Evolutionary conservation across 345 rosid genomes (phyloP), one percentile per base, ranked within the genome.

Genomic region (Aquilaria yunnanensis): DNA sequence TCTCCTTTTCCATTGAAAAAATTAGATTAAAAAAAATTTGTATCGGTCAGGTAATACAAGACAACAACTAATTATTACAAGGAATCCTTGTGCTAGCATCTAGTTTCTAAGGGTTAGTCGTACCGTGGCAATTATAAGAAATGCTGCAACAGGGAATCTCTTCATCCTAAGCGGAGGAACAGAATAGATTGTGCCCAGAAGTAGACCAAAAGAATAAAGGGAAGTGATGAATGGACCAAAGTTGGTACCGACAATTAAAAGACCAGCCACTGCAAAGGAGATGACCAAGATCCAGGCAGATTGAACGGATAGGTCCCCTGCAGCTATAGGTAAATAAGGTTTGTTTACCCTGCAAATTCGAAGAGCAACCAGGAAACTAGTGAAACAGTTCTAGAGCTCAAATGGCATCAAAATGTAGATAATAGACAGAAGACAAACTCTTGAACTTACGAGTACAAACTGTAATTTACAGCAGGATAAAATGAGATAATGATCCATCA

Each of bases 151-250:
- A 9, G 96, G 86, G 76, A 73, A 93, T 85, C 87, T 81, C 80
- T 93, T 90, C 94, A 93, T 74, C 80, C 98, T 83, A 70, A 93
- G 60, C 10, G 98, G 98, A 71, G 98, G 98, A 72, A 90, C 97
- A 41, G 98, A 93, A 71, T 93, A 93, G 66, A 93, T 90, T 65
- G 98, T 93, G 59, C 98, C 98, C 32, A 90, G 80, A 72, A 87
- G 83, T 61, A 90, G 96, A 33, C 96, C 98, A 67, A 93, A 77
- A 69, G 72, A 73, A 81, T 89, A 93, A 53, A 93, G 90, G 51
- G 78, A 67, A 64, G 94, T 78, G 73, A 93, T 93, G 79, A 93
- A 89, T 48, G 83, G 78, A 59, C 97, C 96, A 72, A 89, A 92
- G 84, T 84, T 87, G 47, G 72, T 68, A 59, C 82, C 93, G 41